phyloP scores from a whole-genome alignment of 2,329 filamentous ascomycete species.

The Lecanoromycetidae sp. region DNA sequence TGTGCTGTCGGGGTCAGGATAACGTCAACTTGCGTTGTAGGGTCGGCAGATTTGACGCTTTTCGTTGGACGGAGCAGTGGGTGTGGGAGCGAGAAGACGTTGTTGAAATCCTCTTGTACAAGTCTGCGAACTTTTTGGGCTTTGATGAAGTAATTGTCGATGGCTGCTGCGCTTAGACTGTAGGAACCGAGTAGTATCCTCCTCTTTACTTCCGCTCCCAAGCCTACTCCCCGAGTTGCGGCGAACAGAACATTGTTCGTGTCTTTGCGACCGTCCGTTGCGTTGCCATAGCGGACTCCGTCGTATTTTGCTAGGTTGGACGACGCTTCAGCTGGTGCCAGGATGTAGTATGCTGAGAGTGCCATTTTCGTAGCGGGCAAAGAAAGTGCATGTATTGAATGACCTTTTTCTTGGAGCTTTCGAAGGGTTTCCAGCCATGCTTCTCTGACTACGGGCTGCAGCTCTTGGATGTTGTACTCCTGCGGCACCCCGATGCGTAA shows the following conservation, averaged over 20 bases:
- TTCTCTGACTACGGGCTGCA: constrained; percentile 55
- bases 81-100: constrained; percentile 49
- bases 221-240: constrained; percentile 57
- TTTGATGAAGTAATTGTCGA: constrained; percentile 93
- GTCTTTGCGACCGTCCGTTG: constrained; percentile 41
- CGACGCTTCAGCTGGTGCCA: constrained; percentile 87
- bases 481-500: constrained; percentile 47
- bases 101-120: constrained; percentile 77
- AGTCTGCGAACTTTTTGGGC: constrained; percentile 77
- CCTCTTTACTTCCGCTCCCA: constrained; percentile 74
- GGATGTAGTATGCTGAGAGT: constrained; percentile 85
- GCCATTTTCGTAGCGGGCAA: constrained; percentile 76
- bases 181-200: constrained; percentile 85
- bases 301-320: constrained; percentile 97
- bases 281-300: constrained; percentile 76
- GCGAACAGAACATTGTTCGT: constrained; percentile 60
- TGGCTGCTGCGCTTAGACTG: constrained; percentile 75
- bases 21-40: constrained; percentile 60
- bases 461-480: constrained; percentile 82
- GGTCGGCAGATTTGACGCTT: neutral
- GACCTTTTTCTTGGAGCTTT: constrained; percentile 51
- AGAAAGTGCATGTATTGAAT: constrained; percentile 61
- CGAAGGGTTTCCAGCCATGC: constrained; percentile 57
- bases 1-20: constrained; percentile 80
- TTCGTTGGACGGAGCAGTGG: constrained; percentile 7